Conservation (phyloP, 208 protist species). For the Leishmania martiniquensis region DNA sequence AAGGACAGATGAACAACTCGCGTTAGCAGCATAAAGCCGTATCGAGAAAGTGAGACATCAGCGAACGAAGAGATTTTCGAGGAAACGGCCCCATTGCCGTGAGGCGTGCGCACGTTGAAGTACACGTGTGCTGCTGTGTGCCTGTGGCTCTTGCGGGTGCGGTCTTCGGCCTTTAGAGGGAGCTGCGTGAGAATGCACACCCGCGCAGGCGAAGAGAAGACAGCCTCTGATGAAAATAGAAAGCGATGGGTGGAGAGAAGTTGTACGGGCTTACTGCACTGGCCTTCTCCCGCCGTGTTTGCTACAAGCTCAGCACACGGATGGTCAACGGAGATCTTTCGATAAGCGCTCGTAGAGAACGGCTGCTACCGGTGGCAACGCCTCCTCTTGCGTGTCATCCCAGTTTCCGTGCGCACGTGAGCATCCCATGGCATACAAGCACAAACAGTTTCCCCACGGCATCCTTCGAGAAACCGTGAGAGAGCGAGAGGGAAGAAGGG, state of each 20-base stretch:
- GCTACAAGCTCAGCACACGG: no score
- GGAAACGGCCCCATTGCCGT: neutral
- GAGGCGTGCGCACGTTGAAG: neutral
- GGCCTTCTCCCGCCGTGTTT: no score
- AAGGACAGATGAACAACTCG: neutral
- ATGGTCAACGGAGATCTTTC: no score
- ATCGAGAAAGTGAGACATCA: neutral
- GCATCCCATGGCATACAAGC: neutral
- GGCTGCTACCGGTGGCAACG: neutral
- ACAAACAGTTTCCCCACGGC: neutral
- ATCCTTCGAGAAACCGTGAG: neutral
- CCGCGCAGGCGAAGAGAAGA: neutral
- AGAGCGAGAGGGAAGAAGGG: neutral
- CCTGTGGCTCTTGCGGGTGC: neutral
- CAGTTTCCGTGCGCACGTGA: neutral
- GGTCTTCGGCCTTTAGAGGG: no score
- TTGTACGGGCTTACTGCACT: no score
- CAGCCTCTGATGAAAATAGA: neutral
- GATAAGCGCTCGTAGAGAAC: no score
- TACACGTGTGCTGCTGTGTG: neutral
- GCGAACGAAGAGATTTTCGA: neutral
- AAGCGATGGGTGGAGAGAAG: no score
- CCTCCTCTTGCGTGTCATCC: neutral
- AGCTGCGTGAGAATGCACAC: neutral
- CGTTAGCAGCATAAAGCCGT: neutral